These are phyloP conservation scores for Globisporangium barbulae DNA, from an alignment of 352 stramenopile species.

Conservation along the genomic window DNA sequence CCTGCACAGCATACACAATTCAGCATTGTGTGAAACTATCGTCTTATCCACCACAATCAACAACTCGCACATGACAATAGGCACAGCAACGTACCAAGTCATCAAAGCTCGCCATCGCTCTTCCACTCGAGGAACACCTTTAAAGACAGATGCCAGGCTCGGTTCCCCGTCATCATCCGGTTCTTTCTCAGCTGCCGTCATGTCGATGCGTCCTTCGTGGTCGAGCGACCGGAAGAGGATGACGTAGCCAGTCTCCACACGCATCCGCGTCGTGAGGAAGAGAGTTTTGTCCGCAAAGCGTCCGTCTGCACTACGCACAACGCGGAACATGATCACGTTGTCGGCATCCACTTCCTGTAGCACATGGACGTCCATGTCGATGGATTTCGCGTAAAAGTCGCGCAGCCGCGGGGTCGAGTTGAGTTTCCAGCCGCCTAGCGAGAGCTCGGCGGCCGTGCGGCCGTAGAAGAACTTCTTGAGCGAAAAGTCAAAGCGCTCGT, in stretches of 20 bases:
- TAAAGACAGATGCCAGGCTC: background rate
- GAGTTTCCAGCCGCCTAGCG: constrained; percentile 40
- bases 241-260: constrained; percentile 30
- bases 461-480: constrained; percentile 50
- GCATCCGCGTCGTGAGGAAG: constrained; percentile 41
- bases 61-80: background rate
- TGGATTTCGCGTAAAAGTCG: constrained; percentile 41
- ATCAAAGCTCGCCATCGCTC: constrained; percentile 50
- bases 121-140: background rate
- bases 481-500: constrained; percentile 55
- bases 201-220: constrained; percentile 6
- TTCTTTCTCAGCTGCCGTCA: background rate
- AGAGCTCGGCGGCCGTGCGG: constrained; percentile 27
- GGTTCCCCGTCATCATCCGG: background rate
- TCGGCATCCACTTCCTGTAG: constrained; percentile 52
- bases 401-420: constrained; percentile 25
- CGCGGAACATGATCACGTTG: constrained; percentile 54
- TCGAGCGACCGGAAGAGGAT: constrained; percentile 54
- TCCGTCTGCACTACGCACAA: constrained; percentile 29
- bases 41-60: background rate
- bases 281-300: constrained; percentile 32
- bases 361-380: constrained; percentile 35
- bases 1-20: constrained; percentile 19
- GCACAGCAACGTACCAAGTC: constrained; percentile 30
- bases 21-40: background rate